Base-by-base conservation (phyloP, 2,329 filamentous ascomycete genomes). In the Apiospora koreana region DNA sequence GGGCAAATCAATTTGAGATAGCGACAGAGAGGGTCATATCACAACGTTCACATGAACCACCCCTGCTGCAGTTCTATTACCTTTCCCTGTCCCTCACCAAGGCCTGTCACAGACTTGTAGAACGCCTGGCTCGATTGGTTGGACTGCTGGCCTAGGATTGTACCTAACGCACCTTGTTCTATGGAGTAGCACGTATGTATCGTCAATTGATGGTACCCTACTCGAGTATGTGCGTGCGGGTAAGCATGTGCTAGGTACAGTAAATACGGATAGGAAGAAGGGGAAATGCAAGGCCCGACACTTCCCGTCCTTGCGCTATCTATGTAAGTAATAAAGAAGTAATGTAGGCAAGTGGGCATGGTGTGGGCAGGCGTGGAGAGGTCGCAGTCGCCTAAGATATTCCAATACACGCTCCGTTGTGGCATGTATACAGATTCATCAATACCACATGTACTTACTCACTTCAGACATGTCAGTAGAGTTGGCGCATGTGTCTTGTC, bases 1-100 rank as follows among this genome's bases (percentile, higher is more conserved):
- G 31, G 54, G 54, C 54, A 62, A 38, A 62, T 62, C 54, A 62
- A 62, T 62, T 62, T 62, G 54, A 38, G 54, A 62, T 62, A 38
- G 31, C 21, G 31, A 62, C 31, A n/a, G 54, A 35, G 54, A 31
- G 31, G 50, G 50, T 35, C 50, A 58, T 58, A 58, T 58, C 54
- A 62, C 54, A 62, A 62, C 54, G 18, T 38, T 62, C 54, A 62
- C 54, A 62, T n/a, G 31, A 62, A 38, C 28, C 31, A 62, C 54
- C 54, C 54, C 54, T 62, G 54, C 21, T 62, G 54, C 54, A 21
- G 28, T 38, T 62, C 54, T n/a, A 62, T 62, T 38, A 14, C 31
- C 21, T 2, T 38, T 62, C 54, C 54, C 54, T 62, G 54, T 62
- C 54, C 31, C 5, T 35, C 28, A 31, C 18, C 50, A 58, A 58